These are phyloP conservation scores for Meyerozyma smithsonii DNA, from an alignment of 1,139 yeast species.

Conservation along the genomic window DNA sequence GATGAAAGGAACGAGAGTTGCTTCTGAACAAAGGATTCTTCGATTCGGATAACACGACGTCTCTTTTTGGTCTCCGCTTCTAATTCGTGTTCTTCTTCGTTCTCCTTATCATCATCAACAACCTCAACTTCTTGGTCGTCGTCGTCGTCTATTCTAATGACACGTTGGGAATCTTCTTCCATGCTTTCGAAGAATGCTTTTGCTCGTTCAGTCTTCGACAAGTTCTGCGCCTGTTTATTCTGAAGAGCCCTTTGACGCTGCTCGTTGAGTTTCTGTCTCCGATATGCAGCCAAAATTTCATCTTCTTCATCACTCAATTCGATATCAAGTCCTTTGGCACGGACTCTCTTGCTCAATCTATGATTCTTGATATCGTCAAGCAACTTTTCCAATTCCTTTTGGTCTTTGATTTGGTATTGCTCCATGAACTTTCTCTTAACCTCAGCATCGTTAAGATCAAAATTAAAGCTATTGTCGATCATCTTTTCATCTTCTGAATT, in stretches of 20 bases:
- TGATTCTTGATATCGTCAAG: slow-evolving; percentile 83
- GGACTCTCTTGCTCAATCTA: slow-evolving; percentile 62
- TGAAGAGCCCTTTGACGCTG: slow-evolving; percentile 54
- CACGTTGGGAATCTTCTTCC: slow-evolving; percentile 36
- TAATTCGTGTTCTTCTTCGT: slow-evolving; percentile 11
- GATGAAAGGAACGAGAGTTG: slow-evolving; percentile 58
- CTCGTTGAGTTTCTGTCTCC: slow-evolving; percentile 48
- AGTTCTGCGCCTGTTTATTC: slow-evolving; percentile 45
- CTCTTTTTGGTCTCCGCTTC: slow-evolving; percentile 16
- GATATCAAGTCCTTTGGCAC: slow-evolving; percentile 51
- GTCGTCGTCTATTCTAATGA: slow-evolving; percentile 24
- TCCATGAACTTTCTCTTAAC: slow-evolving; percentile 59
- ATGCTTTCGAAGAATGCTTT: slow-evolving; percentile 73
- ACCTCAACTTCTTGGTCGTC: slow-evolving; percentile 17
- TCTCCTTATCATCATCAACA: slow-evolving; percentile 3
- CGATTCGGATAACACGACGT: slow-evolving; percentile 24
- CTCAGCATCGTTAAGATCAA: slow-evolving; percentile 56
- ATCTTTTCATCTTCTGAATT: slow-evolving; percentile 76
- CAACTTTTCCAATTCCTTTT: slow-evolving; percentile 65
- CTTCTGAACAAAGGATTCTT: slow-evolving; percentile 57
- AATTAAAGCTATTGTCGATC: slow-evolving; percentile 68
- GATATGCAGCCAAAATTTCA: slow-evolving; percentile 48
- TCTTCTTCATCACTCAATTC: slow-evolving; percentile 69
- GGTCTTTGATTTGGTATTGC: slow-evolving; percentile 66
- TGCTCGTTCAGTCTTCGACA: slow-evolving; percentile 51